These are phyloP conservation scores for Cryptococcus floricola DNA, from an alignment of 1,284 basidiomycete genomes.

Conservation along the genomic window DNA sequence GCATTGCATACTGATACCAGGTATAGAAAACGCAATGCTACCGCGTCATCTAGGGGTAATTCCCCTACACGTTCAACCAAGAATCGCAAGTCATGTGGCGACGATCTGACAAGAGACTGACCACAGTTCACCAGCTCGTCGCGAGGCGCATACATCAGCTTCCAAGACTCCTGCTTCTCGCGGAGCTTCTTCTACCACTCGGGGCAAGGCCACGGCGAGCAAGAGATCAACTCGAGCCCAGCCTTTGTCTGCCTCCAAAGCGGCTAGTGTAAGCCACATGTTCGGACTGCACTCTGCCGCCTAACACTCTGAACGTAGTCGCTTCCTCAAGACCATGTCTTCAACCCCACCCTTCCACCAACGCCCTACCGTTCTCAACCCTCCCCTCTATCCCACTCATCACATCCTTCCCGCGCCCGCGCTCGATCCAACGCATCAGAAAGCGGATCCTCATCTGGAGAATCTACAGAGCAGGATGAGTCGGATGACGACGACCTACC, in stretches of 20 bases:
- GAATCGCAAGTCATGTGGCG: constrained; percentile 16
- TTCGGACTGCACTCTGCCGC: too few relatives aligned
- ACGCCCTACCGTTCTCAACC: constrained; percentile 35
- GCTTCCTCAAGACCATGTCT: constrained; percentile 43
- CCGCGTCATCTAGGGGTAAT: constrained; percentile 2
- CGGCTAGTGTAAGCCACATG: constrained; percentile 13
- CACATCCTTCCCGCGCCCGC: constrained; percentile 8
- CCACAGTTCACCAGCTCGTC: constrained; percentile 8
- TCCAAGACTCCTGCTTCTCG: too few relatives aligned
- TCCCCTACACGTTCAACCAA: constrained; percentile 18
- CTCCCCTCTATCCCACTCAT: constrained; percentile 32
- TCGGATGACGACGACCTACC: constrained; percentile 35
- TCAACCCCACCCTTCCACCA: constrained; percentile 39
- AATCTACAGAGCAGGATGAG: constrained; percentile 6
- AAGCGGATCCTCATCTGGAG: constrained; percentile 1
- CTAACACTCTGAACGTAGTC: constrained; percentile 13
- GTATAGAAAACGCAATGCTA: constrained; percentile 15
- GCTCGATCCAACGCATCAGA: not conserved
- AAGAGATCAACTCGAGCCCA: not conserved
- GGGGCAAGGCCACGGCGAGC: constrained; percentile 1
- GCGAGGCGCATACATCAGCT: constrained; percentile 2
- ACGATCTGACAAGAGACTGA: not conserved
- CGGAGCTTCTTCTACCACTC: not conserved
- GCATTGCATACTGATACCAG: not conserved
- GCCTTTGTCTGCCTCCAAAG: constrained; percentile 5